phyloP scores from a whole-genome alignment of 2,329 filamentous ascomycete genomes.

The Colletotrichum cuscutae region DNA sequence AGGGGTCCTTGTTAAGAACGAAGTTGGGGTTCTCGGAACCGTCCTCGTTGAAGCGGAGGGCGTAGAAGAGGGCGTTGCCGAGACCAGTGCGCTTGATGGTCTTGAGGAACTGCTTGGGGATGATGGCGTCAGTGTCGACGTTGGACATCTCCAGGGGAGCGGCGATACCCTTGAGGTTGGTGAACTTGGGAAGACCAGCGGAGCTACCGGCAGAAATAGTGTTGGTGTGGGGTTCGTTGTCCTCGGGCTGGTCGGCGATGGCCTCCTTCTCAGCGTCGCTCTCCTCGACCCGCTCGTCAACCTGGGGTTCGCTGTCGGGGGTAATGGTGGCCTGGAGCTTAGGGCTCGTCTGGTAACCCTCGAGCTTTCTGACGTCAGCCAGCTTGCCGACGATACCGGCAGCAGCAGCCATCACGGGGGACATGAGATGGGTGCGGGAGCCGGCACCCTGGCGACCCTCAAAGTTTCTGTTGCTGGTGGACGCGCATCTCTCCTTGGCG shows the following conservation, averaged over 20 bases:
- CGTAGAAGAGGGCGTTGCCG: conserved; percentile 86
- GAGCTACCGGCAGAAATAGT: conserved; percentile 47
- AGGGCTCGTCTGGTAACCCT: conserved; percentile 64
- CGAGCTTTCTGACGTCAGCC: conserved; percentile 85
- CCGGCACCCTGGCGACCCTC: conserved; percentile 94
- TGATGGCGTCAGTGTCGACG: conserved; percentile 98
- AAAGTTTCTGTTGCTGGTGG: conserved; percentile 97
- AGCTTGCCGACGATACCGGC: conserved; percentile 91
- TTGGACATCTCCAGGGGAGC: conserved; percentile 90
- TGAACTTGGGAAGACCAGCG: conserved; percentile 83
- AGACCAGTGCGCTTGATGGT: conserved; percentile 98
- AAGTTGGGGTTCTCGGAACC: conserved; percentile 83
- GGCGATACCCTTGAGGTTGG: conserved; percentile 83
- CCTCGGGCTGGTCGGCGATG: conserved; percentile 69
- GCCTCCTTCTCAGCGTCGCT: conserved; percentile 64
- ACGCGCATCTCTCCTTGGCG: conserved; percentile 92
- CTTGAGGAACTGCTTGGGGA: conserved; percentile 99
- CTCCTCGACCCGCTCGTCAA: conserved; percentile 63
- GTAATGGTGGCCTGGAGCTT: conserved; percentile 67
- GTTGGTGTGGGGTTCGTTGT: conserved; percentile 71
- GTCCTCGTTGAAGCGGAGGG: conserved; percentile 80
- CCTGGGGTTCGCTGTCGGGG: conserved; percentile 54
- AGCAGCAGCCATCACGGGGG: conserved; percentile 94
- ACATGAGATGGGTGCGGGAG: conserved; percentile 95
- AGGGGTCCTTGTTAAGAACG: conserved; percentile 90